Conservation (phyloP, 2,329 filamentous ascomycete genomes). For the Stylonectria norvegica region DNA sequence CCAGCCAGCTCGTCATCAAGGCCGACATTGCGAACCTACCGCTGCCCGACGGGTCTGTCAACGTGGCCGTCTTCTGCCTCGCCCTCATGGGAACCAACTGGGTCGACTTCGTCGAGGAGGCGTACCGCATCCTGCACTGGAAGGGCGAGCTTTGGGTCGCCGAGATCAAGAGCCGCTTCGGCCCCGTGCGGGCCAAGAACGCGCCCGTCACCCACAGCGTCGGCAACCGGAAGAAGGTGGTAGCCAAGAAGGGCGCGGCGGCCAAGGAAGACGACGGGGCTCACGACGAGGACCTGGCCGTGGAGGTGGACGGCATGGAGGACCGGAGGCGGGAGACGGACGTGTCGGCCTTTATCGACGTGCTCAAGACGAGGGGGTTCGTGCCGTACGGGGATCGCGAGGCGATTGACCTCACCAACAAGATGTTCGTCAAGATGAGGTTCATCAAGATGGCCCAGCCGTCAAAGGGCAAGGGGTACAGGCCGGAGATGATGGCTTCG, state of each 20-base stretch:
- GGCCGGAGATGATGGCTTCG: conserved; percentile 53
- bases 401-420: conserved; percentile 80
- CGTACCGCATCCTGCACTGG: conserved; percentile 84
- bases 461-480: conserved; percentile 69
- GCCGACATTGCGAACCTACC: conserved; percentile 88
- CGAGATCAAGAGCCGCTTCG: conserved; percentile 92
- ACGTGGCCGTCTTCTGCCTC: conserved; percentile 91
- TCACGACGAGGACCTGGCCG: conserved; percentile 56
- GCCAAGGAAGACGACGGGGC: conserved; percentile 48
- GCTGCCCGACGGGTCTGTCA: conserved; percentile 68
- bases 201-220: conserved; percentile 64
- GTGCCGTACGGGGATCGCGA: conserved; percentile 65
- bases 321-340: conserved; percentile 72
- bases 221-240: conserved; percentile 59
- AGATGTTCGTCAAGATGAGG: conserved; percentile 98
- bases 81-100: conserved; percentile 99
- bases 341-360: conserved; percentile 80
- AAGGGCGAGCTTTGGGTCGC: conserved; percentile 96
- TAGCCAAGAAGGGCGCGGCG: conserved; percentile 45
- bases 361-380: conserved; percentile 77
- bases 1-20: conserved; percentile 72
- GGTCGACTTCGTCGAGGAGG: conserved; percentile 94
- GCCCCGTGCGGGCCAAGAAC: conserved; percentile 36
- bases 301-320: conserved; percentile 68
- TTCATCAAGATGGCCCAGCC: conserved; percentile 83